A percentile compares a stretch with the other conserved stretches of the same genome.
Evolutionary conservation across 2,329 filamentous ascomycete genomes (phyloP).

Genomic region (Nemania abortiva): DNA sequence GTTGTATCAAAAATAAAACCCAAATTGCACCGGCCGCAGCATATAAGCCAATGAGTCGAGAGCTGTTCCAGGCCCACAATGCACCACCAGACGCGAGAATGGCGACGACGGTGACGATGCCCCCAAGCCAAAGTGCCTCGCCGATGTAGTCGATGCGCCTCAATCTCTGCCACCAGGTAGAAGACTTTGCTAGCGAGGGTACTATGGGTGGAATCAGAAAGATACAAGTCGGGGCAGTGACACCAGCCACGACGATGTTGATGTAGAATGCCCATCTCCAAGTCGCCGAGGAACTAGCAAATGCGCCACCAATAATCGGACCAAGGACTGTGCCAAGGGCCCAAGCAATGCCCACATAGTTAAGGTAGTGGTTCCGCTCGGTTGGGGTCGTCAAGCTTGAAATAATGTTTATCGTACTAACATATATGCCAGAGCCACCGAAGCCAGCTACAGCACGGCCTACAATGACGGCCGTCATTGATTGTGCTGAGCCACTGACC

Average conservation of each 20-base stretch:
- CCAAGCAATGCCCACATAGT: too few species aligned
- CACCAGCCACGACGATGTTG: constrained; percentile 62
- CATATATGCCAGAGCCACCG: constrained; percentile 27
- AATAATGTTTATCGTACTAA: constrained; percentile 20
- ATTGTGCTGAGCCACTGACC: constrained; percentile 15
- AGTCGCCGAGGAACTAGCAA: constrained; percentile 45
- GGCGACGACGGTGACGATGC: constrained; percentile 9
- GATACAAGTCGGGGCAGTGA: neutral
- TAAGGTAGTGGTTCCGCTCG: too few species aligned
- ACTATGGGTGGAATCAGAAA: neutral
- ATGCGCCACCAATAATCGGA: too few species aligned
- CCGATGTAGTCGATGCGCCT: constrained; percentile 56
- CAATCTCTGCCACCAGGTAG: constrained; percentile 54
- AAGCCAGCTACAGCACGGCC: constrained; percentile 19
- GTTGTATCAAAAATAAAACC: constrained; percentile 18
- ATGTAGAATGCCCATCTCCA: constrained; percentile 68
- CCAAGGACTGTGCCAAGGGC: too few species aligned
- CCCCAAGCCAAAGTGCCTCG: constrained; percentile 17
- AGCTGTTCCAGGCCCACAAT: constrained; percentile 17
- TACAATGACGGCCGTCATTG: neutral
- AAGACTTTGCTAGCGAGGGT: constrained; percentile 28
- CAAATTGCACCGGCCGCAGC: constrained; percentile 6
- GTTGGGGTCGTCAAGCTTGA: constrained; percentile 7
- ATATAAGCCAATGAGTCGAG: constrained; percentile 25
- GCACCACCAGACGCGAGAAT: constrained; percentile 26